These are phyloP conservation scores for Coemansia sp. DNA, from an alignment of 192 early-diverging fungal genomes.

Conservation along the genomic window DNA sequence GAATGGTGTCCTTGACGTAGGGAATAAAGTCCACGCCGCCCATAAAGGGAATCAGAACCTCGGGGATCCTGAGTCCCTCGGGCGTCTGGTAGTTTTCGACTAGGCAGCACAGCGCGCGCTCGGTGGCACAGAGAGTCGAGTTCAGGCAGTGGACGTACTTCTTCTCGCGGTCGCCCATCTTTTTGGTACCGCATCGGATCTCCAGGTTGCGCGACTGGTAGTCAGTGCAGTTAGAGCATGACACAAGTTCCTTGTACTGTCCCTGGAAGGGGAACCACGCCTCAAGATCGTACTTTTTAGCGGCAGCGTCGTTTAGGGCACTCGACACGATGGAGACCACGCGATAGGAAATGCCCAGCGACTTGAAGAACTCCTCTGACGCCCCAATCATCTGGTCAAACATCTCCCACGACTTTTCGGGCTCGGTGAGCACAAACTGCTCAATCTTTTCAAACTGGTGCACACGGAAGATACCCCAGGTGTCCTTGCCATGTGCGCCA, in stretches of 20 bases:
- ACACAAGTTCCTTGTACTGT: constrained; percentile 97
- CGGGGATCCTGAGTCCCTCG: constrained; percentile 85
- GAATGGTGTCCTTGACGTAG: constrained; percentile 51
- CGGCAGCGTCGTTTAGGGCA: constrained; percentile 97
- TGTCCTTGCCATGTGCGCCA: constrained; percentile 94
- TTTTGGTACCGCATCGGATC: constrained; percentile 96
- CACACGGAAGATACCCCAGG: constrained; percentile 98
- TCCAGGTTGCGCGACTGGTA: constrained; percentile 94
- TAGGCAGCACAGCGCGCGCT: constrained; percentile 91
- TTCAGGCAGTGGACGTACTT: constrained; percentile 97
- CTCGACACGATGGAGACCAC: constrained; percentile 95
- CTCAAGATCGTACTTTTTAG: constrained; percentile 99
- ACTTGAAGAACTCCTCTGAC: constrained; percentile 95
- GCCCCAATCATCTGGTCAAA: constrained; percentile 91
- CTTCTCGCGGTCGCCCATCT: constrained; percentile 91
- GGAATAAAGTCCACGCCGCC: constrained; percentile 89
- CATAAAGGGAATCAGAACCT: constrained; percentile 88
- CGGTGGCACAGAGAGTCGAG: constrained; percentile 94
- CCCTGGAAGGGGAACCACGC: constrained; percentile 99
- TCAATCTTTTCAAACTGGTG: constrained; percentile 99
- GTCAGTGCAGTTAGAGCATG: constrained; percentile 99
- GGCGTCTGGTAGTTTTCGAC: constrained; percentile 96
- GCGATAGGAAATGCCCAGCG: constrained; percentile 91
- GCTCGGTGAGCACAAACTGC: constrained; percentile 95
- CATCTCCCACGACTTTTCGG: constrained; percentile 98